Base-by-base conservation (phyloP, 2,329 filamentous ascomycete genomes). In the Fusarium sp. region DNA sequence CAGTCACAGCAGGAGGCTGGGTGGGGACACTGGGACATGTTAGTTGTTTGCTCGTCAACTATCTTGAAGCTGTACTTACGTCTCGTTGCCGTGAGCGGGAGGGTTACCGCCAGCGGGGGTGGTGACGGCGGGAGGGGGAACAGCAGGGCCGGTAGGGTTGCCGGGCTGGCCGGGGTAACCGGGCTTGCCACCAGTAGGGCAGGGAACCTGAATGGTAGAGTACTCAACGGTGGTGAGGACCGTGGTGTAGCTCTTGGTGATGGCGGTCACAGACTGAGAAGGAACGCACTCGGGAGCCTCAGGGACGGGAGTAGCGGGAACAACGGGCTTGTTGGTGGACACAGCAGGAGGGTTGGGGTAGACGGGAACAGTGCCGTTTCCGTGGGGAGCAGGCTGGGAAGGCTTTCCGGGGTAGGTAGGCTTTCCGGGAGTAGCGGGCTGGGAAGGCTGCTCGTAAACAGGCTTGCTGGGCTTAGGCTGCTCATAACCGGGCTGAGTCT, bases 241-340 rank as follows among this genome's bases (percentile, higher is more conserved):
- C 70, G 87, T 89, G 82, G 87, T 88, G 84, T 87, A 84, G 74
- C 81, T 85, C 84, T 87, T 89, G 80, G 87, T 87, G 83, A 88
- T 85, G 79, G 86, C 85, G 79, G 83, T 83, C 80, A 88, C 84
- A 56, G 84, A 84, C 81, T 73, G 66, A 69, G 74, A 71, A 38
- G 76, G 78, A 56, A 80, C 68, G 31, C 73, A 75, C 65, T 67
- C 38, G 56, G 64, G 75, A 55, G 77, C 74, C 60, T 57, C 67
- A 27, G 69, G 59, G 51, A 66, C 71, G 55, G 71, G 66, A 66
- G 66, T 62, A 44, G 60, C 31, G 60, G 77, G 64, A 29, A 73
- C 69, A 29, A 62, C 56, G 12, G 70, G 62, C 70, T 72, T 74
- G 40, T 60, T 55, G 60, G 63, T 51, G 11, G 44, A 51, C 69